phyloP scores from a whole-genome alignment of 331 rosid genomes.

The Stylosanthes scabra region DNA sequence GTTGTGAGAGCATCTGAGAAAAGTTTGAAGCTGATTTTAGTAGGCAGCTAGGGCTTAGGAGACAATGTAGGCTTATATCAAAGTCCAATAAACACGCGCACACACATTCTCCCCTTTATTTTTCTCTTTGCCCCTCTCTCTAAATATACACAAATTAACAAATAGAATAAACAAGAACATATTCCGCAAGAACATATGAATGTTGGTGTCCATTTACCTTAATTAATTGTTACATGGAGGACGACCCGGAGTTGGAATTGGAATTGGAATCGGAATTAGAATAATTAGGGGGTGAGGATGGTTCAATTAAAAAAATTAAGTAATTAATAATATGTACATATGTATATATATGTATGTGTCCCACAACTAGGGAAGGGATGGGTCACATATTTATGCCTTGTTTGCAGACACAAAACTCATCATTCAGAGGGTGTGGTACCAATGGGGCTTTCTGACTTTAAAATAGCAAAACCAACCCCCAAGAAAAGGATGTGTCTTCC shows the following conservation, averaged over 20 bases:
- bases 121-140: not conserved
- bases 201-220: not conserved
- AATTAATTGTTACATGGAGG: not conserved
- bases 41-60: constrained; percentile 28
- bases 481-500: constrained; percentile 55
- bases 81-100: not conserved
- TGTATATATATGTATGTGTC: constrained; percentile 20
- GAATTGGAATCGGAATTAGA: not conserved
- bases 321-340: too few relatives aligned
- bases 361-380: constrained; percentile 48
- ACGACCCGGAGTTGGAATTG: constrained; percentile 9
- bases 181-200: constrained; percentile 9
- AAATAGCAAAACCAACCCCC: constrained; percentile 52
- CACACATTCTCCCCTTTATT: constrained; percentile 8
- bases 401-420: constrained; percentile 41
- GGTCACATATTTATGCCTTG: constrained; percentile 40
- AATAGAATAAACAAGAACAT: constrained; percentile 7
- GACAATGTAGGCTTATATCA: constrained; percentile 23
- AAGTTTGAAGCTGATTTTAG: constrained; percentile 23
- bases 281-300: too few relatives aligned
- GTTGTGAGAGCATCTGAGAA: too few relatives aligned
- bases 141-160: not conserved
- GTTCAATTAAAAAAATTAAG: too few relatives aligned
- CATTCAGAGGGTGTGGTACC: constrained; percentile 42
- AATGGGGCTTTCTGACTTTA: constrained; percentile 52